phyloP scores from a whole-genome alignment of 352 stramenopile genomes.

The Blastocystis sp. region DNA sequence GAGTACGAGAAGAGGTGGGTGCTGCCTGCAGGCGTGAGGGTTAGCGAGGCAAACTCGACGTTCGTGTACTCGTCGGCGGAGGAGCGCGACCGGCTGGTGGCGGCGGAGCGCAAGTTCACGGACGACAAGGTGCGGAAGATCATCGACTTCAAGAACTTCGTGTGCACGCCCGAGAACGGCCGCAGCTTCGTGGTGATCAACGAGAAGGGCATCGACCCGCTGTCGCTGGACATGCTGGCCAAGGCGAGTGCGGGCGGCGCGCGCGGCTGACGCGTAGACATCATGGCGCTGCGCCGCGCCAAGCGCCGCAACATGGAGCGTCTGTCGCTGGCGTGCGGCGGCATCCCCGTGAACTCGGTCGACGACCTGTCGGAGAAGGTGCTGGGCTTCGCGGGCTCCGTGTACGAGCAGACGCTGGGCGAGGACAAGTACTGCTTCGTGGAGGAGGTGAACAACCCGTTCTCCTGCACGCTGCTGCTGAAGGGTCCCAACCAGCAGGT shows the following conservation, averaged over 20 bases:
- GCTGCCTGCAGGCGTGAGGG: not conserved
- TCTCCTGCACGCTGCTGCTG: constrained; percentile 95
- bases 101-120: constrained; percentile 88
- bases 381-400: constrained; percentile 91
- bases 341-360: constrained; percentile 93
- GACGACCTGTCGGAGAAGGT: constrained; percentile 92
- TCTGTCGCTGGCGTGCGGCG: constrained; percentile 94
- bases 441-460: constrained; percentile 91
- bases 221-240: constrained; percentile 97
- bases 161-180: constrained; percentile 90
- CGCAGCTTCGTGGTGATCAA: constrained; percentile 99
- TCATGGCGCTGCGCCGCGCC: constrained; percentile 91
- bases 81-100: constrained; percentile 95
- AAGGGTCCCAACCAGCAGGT: constrained; percentile 96
- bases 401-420: constrained; percentile 94
- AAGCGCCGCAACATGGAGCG: constrained; percentile 99
- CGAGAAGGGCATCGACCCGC: constrained; percentile 98
- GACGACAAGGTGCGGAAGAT: constrained; percentile 90
- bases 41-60: constrained; percentile 88
- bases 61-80: constrained; percentile 98
- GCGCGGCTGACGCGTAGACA: constrained; percentile 75
- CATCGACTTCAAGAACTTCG: constrained; percentile 95
- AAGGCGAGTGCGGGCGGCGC: constrained; percentile 81
- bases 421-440: constrained; percentile 99
- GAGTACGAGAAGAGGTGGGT: constrained; percentile 96